Base-by-base conservation (phyloP, 345 rosid genomes). In the Eutrema heterophyllum region DNA sequence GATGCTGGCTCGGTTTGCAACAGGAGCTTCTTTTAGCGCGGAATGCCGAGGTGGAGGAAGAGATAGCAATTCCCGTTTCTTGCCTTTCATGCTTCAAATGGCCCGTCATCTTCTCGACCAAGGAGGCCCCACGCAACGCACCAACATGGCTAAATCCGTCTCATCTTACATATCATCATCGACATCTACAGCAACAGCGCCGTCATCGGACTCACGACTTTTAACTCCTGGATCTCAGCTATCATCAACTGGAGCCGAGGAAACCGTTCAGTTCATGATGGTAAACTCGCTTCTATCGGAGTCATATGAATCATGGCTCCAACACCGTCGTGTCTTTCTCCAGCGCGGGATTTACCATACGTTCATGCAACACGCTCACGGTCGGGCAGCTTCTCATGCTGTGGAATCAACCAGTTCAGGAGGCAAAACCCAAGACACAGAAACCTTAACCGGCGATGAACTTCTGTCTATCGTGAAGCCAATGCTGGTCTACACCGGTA, bases 1-100 rank as follows among this genome's bases (percentile, higher is more conserved):
- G 99, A 95, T 95, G 97, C 83, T 95, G 55, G 99, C 99, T 67
- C 89, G 99, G 64, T 95, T 92, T 78, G 99, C 99, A 14, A 95
- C 97, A 2, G 99, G 99, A 43, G 99, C 99, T 67, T 88, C 97
- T 29, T 95, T 95, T 72, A 86, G 89, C 57, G 85, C 81, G 16
- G 99, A 95, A 40, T 5, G 92, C 68, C 80, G 97, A 79, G 99
- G 99, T 30, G 99, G 99, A 54, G 99, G 99, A 79, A 85, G 88
- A 77, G 99, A 95, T 80, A 92, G 99, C 92, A 95, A 95, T 84
- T 95, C 99, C 6, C 86, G 93, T 35, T 95, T 95, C 79, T 79
- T 93, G 68, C 96, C 97, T 12, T 93, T 93, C 68, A 90, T 90
- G 97, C 77, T 94, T 81, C 95, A 91, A 80, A 92, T 92, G 97